Evolutionary conservation across 2,329 filamentous ascomycete genomes (phyloP).

Genomic region (Penicillium sclerotigenum): DNA sequence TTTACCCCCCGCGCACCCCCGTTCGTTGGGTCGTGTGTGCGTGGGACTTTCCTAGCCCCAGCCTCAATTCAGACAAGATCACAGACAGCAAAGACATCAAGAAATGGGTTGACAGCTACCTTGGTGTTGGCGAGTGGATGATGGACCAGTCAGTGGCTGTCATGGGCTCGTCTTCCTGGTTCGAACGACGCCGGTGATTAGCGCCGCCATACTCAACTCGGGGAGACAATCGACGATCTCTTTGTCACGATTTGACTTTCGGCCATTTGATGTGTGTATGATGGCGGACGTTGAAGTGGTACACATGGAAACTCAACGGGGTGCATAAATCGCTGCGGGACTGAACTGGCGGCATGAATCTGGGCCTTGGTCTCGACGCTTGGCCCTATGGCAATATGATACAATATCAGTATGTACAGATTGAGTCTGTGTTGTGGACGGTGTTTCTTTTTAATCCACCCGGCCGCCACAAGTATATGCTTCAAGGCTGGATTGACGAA

Average conservation of each 20-base stretch:
- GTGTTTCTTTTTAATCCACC: not conserved
- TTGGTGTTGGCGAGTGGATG: conserved; percentile 93
- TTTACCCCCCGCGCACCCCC: conserved; percentile 27
- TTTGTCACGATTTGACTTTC: conserved; percentile 7
- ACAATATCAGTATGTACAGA: conserved; percentile 4
- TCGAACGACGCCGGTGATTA: conserved; percentile 77
- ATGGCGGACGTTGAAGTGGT: not conserved
- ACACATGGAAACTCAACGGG: not conserved
- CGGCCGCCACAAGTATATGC: not conserved
- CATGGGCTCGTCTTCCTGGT: conserved; percentile 82
- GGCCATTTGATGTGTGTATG: conserved; percentile 2
- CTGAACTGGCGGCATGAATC: not conserved
- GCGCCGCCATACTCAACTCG: not conserved
- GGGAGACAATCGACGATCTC: not conserved
- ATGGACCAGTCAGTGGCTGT: conserved; percentile 97
- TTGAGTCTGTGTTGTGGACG: not conserved
- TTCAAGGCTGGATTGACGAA: conserved; percentile 17
- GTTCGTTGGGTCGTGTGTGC: conserved; percentile 28
- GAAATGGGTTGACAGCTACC: conserved; percentile 88
- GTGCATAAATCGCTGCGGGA: not conserved
- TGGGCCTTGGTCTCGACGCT: not conserved
- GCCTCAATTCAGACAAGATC: conserved; percentile 83
- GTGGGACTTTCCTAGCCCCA: conserved; percentile 50
- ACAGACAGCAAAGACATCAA: conserved; percentile 78
- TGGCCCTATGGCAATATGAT: not conserved